Evolutionary conservation across 2,329 filamentous ascomycete genomes (phyloP).

Genomic region (Keithomyces neogunnii): DNA sequence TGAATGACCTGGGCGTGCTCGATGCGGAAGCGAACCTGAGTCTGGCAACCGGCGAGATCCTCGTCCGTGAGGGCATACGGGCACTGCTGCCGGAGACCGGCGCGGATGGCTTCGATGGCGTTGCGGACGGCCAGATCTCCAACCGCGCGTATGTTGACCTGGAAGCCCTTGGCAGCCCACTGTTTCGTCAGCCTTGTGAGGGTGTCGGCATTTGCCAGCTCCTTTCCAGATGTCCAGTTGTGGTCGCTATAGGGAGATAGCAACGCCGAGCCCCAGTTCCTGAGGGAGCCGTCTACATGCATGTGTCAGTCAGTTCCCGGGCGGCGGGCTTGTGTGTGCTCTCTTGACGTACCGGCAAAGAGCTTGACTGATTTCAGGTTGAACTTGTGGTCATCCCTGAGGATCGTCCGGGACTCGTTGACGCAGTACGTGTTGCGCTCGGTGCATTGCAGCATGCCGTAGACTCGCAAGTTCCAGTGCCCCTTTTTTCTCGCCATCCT

Average conservation of each 20-base stretch:
- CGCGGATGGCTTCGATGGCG: slow-evolving; percentile 54
- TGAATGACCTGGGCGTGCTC: slow-evolving; percentile 66
- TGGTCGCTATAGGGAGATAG: slow-evolving; percentile 63
- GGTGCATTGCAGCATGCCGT: slow-evolving; percentile 60
- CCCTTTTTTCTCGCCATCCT: slow-evolving; percentile 35
- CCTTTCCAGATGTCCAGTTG: slow-evolving; percentile 50
- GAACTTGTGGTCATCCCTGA: slow-evolving; percentile 39
- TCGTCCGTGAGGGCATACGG: slow-evolving; percentile 23
- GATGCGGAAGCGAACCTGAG: slow-evolving; percentile 53
- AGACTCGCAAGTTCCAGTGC: slow-evolving; percentile 53
- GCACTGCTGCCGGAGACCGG: slow-evolving; percentile 46
- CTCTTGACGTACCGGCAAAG: slow-evolving; percentile 45
- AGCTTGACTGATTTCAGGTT: slow-evolving; percentile 58
- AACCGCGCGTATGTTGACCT: slow-evolving; percentile 67
- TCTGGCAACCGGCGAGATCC: slow-evolving; percentile 40
- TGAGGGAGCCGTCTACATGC: slow-evolving; percentile 55
- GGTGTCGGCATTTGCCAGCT: slow-evolving; percentile 56
- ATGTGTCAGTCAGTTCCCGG: background rate
- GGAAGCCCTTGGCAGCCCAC: slow-evolving; percentile 54
- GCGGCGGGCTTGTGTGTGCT: background rate
- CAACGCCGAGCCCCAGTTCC: slow-evolving; percentile 64
- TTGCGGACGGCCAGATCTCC: slow-evolving; percentile 60
- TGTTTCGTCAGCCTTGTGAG: slow-evolving; percentile 43
- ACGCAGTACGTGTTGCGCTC: slow-evolving; percentile 55
- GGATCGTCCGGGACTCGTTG: slow-evolving; percentile 35